Conservation (phyloP, 164 flowering plant genomes). For the Echeveria elegans region DNA sequence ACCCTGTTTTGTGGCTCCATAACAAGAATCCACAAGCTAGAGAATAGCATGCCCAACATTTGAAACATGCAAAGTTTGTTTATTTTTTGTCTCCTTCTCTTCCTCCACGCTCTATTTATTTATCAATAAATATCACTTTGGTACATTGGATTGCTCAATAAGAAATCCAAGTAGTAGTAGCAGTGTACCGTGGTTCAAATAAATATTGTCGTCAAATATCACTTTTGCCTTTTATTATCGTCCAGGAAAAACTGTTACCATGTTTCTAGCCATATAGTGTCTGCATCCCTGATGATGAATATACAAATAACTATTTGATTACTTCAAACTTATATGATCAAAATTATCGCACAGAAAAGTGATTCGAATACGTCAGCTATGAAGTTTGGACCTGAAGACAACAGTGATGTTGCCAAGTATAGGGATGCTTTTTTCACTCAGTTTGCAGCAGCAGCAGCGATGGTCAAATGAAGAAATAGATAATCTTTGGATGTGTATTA, state of each 20-base stretch:
- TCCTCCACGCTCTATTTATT: neutral
- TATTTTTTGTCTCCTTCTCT: neutral
- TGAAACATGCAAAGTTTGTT: neutral
- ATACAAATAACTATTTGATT: too few relatives aligned
- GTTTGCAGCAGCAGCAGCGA: slow-evolving; percentile 26
- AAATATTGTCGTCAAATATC: too few relatives aligned
- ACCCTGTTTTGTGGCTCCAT: slow-evolving; percentile 6
- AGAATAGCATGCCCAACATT: neutral
- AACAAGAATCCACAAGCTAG: too few relatives aligned
- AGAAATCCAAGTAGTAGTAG: too few relatives aligned
- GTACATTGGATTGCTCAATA: too few relatives aligned
- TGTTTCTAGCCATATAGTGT: too few relatives aligned
- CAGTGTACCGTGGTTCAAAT: too few relatives aligned
- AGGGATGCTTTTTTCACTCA: slow-evolving; percentile 44
- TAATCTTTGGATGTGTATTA: slow-evolving; percentile 65
- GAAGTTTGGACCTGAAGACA: slow-evolving; percentile 62
- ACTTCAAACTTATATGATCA: too few relatives aligned
- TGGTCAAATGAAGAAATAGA: slow-evolving; percentile 64
- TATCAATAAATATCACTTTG: too few relatives aligned
- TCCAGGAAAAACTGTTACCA: too few relatives aligned
- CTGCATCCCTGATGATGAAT: neutral
- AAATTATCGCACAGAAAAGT: slow-evolving; percentile 27
- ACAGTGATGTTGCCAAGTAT: slow-evolving; percentile 60
- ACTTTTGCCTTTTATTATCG: too few relatives aligned
- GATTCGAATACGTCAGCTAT: slow-evolving; percentile 32